A percentile compares a stretch with the other conserved stretches of the same genome.
phyloP scores from a whole-genome alignment of 129 eudicot genomes.

The Ambrosia trifida region DNA sequence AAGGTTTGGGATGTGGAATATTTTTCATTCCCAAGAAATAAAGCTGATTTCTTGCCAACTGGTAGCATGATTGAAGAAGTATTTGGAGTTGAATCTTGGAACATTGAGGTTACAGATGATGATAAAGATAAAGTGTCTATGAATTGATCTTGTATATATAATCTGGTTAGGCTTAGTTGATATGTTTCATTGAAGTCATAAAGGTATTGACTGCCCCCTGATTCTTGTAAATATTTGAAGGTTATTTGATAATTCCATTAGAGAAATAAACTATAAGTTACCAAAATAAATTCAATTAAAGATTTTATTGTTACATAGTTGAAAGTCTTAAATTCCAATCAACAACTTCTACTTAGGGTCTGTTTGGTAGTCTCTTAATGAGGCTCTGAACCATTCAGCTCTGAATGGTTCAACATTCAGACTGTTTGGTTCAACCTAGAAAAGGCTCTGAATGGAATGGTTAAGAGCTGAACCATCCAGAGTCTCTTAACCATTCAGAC shows the following conservation, averaged over 20 bases:
- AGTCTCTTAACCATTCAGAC: too few species aligned
- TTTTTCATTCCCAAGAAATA: slow-evolving; percentile 33
- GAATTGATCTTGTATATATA: neutral
- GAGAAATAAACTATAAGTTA: neutral
- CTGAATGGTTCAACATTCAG: too few species aligned
- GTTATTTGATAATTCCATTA: neutral
- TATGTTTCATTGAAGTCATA: neutral
- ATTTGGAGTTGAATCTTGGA: slow-evolving; percentile 54
- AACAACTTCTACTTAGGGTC: too few species aligned
- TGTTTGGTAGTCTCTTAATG: too few species aligned
- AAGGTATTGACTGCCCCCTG: neutral
- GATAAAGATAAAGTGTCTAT: neutral
- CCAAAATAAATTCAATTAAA: neutral
- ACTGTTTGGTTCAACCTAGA: too few species aligned
- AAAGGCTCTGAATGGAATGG: too few species aligned
- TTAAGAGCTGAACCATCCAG: too few species aligned
- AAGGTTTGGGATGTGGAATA: slow-evolving; percentile 55
- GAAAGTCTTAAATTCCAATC: too few species aligned
- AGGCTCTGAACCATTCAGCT: too few species aligned
- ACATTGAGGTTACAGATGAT: slow-evolving; percentile 25
- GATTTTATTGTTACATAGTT: too few species aligned
- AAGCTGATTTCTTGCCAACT: slow-evolving; percentile 57
- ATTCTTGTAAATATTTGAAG: neutral
- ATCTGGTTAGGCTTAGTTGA: slow-evolving; percentile 3
- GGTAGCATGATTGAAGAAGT: slow-evolving; percentile 71